Evolutionary conservation across 1,284 basidiomycete species (phyloP), one percentile per base, ranked within the genome.

Genomic region (Neonothopanus nambi): DNA sequence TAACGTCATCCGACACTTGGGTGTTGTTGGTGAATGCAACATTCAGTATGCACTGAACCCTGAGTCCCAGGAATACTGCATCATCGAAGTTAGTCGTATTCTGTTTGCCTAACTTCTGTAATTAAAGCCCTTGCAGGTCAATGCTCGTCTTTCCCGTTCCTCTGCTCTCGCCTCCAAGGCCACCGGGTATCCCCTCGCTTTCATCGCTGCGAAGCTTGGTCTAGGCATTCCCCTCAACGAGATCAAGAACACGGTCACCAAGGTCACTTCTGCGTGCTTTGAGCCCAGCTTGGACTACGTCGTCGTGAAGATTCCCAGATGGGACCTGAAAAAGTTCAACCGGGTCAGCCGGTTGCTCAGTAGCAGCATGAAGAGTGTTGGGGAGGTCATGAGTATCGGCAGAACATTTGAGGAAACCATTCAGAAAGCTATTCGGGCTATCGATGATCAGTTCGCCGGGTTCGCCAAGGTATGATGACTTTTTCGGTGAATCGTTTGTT

Each of bases 41-140:
- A 98, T 99, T 59, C 96, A 99, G 72, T 99, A 98, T 67, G 96
- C 97, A 1, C 82, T 99, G 64, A 98, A 98, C 73, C 96, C 97
- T 0, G 82, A 79, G 49, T 97, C 93, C 20, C 89, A 93, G 67
- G 93, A 98, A 69, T 99, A 98, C 73, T 98, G 95, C 72, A 98
- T 99, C 67, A 98, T 99, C 70, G 96, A 99, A 79, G 89, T 88
- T 52, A 53, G 70, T 60, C 4, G 17, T 43, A 18, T 44, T 33
- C 11, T 24, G 15, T 5, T 8, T 18, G 42, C 39, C 26, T 56
- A 11, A 17, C 44, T 37, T 2, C 12, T 41, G 43, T 58, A 51
- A 30, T 38, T 37, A 12, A 20, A 35, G 12, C 28, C 15, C 26
- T 20, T 56, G 9, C 24, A 91, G 88, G 96, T 98, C 68, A 98